Conservation (phyloP, 176 grass and related monocot species). For the Hordeum marinum region DNA sequence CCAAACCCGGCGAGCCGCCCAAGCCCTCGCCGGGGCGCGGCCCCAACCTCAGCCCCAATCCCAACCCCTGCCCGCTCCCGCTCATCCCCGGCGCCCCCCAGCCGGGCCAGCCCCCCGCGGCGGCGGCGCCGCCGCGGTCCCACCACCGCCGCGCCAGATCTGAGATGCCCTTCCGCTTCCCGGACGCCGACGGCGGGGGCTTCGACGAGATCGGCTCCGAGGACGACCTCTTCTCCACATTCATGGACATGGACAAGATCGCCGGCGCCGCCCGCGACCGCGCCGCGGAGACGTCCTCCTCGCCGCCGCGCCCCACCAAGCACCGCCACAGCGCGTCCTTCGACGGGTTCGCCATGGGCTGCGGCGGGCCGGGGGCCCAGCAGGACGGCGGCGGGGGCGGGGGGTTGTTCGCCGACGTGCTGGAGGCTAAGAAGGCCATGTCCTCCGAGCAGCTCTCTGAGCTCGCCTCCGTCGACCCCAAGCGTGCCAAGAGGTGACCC, state of each 20-base stretch:
- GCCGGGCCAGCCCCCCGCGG: not conserved
- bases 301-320: conserved; percentile 50
- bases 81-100: conserved; percentile 10
- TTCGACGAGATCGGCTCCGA: conserved; percentile 87
- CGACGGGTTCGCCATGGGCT: conserved; percentile 59
- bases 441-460: conserved; percentile 72
- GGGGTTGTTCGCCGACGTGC: conserved; percentile 51
- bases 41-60: conserved; percentile 33
- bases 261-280: conserved; percentile 57
- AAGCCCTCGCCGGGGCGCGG: conserved; percentile 35
- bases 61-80: conserved; percentile 44
- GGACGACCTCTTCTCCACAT: conserved; percentile 94
- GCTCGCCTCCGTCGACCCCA: conserved; percentile 76
- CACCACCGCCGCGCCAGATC: conserved; percentile 98
- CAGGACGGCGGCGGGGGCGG: conserved; percentile 32
- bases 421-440: conserved; percentile 89
- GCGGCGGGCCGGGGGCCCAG: not conserved
- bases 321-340: conserved; percentile 91
- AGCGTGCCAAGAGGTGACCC: conserved; percentile 73
- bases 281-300: conserved; percentile 55
- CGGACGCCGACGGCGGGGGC: conserved; percentile 39
- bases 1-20: conserved; percentile 49
- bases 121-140: conserved; percentile 13
- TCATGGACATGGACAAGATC: conserved; percentile 98
- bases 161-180: conserved; percentile 85